phyloP scores from a whole-genome alignment of 2,329 filamentous ascomycete genomes.

The Magnaporthiopsis poae region DNA sequence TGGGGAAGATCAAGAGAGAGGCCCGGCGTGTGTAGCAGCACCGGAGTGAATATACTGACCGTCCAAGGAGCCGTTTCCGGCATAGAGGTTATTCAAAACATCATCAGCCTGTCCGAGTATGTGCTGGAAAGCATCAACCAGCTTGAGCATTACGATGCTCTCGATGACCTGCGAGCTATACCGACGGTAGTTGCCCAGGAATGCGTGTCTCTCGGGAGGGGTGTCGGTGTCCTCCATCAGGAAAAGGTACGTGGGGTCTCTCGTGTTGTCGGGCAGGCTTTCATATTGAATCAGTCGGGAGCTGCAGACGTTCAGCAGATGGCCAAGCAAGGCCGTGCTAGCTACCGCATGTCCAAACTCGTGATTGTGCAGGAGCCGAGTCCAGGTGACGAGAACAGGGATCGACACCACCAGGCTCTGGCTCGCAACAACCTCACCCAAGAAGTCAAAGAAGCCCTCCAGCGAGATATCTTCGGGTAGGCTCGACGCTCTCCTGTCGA shows the following conservation, averaged over 20 bases:
- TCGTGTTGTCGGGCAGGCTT: slow-evolving; percentile 68
- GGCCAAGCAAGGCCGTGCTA: slow-evolving; percentile 57
- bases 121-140: slow-evolving; percentile 76
- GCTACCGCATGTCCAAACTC: slow-evolving; percentile 56
- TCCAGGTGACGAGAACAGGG: slow-evolving; percentile 83
- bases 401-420: slow-evolving; percentile 89
- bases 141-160: slow-evolving; percentile 68
- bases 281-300: slow-evolving; percentile 81
- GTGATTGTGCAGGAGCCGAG: slow-evolving; percentile 64
- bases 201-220: slow-evolving; percentile 83
- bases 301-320: slow-evolving; percentile 73
- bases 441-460: slow-evolving; percentile 65
- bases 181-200: slow-evolving; percentile 86
- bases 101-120: slow-evolving; percentile 72
- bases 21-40: neutral
- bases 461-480: slow-evolving; percentile 57
- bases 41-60: slow-evolving; percentile 32
- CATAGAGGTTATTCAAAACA: slow-evolving; percentile 66
- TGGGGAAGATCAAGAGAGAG: neutral
- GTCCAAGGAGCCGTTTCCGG: slow-evolving; percentile 56
- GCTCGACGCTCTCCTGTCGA: slow-evolving; percentile 64
- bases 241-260: slow-evolving; percentile 70
- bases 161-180: slow-evolving; percentile 86
- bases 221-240: slow-evolving; percentile 92
- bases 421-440: slow-evolving; percentile 70